These are phyloP conservation scores for Trametopsis cervina DNA, from an alignment of 768 basidiomycete species.

Conservation along the genomic window DNA sequence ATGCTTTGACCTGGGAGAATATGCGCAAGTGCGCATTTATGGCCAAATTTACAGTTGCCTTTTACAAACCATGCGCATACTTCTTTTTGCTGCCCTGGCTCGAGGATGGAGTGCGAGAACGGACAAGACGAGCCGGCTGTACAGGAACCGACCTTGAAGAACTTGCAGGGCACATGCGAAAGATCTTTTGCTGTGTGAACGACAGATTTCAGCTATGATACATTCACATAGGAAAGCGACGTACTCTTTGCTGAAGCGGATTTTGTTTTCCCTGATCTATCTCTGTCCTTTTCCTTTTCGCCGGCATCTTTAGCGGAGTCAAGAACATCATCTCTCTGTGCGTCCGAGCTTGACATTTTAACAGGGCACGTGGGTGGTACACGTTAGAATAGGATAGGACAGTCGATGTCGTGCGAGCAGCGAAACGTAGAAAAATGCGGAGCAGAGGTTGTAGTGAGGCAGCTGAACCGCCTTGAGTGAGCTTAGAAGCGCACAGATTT, in stretches of 20 bases:
- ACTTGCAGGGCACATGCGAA: conserved; percentile 96
- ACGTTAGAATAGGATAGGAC: not conserved
- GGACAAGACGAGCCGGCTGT: conserved; percentile 92
- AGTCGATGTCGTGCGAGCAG: too few relatives aligned
- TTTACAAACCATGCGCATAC: conserved; percentile 90
- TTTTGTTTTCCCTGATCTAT: conserved; percentile 19
- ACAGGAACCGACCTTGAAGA: conserved; percentile 91
- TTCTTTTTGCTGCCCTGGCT: conserved; percentile 76
- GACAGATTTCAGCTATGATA: not conserved
- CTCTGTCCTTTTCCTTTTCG: conserved; percentile 11
- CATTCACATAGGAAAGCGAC: conserved; percentile 1
- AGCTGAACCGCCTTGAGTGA: not conserved
- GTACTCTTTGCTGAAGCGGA: conserved; percentile 18
- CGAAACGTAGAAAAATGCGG: not conserved
- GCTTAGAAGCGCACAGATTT: not conserved
- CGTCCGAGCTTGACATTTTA: conserved; percentile 4
- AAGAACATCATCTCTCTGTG: conserved; percentile 4
- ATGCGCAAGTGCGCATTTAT: conserved; percentile 89
- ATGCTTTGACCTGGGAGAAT: conserved; percentile 90
- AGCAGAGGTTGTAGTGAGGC: not conserved
- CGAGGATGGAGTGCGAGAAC: conserved; percentile 77
- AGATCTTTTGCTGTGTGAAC: conserved; percentile 67
- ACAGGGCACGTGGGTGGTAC: not conserved
- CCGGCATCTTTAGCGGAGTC: conserved; percentile 1
- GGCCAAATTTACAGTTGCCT: conserved; percentile 79